A percentile compares a stretch with the other conserved stretches of the same genome.
These are phyloP conservation scores for Berberis thunbergii DNA, from an alignment of 164 flowering plant genomes.

Conservation along the genomic window DNA sequence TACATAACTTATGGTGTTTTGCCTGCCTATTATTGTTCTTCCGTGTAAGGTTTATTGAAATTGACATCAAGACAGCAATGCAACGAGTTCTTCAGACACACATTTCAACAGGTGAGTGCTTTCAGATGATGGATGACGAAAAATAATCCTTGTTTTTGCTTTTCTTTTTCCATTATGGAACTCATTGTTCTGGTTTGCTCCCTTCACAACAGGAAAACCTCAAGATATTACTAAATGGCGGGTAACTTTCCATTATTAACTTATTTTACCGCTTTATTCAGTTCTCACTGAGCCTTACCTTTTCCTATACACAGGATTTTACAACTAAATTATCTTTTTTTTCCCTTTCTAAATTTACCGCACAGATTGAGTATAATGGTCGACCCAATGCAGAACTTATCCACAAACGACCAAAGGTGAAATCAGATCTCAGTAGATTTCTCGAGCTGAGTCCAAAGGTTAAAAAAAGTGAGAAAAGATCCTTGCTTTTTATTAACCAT, in stretches of 20 bases:
- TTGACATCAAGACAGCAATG: conserved; percentile 76
- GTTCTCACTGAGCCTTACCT: neutral
- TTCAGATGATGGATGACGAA: neutral
- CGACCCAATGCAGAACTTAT: conserved; percentile 88
- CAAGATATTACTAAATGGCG: conserved; percentile 83
- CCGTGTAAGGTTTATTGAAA: conserved; percentile 64
- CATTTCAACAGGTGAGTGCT: conserved; percentile 51
- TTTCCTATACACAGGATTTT: too few relatives aligned
- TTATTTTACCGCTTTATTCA: neutral
- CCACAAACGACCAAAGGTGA: conserved; percentile 48
- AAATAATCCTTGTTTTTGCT: neutral
- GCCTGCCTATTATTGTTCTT: neutral
- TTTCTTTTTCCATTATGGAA: neutral
- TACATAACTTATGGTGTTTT: neutral
- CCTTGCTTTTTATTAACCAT: too few relatives aligned
- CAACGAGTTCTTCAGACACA: conserved; percentile 61
- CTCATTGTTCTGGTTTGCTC: neutral
- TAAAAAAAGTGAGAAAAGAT: too few relatives aligned
- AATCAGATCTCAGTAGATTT: conserved; percentile 71
- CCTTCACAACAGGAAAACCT: conserved; percentile 43
- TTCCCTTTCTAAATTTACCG: conserved; percentile 14
- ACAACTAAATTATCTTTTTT: too few relatives aligned
- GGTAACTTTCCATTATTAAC: conserved; percentile 34
- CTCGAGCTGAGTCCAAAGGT: too few relatives aligned
- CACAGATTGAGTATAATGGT: conserved; percentile 80